Evolutionary conservation across 2,329 filamentous ascomycete genomes (phyloP).

Genomic region (Penicillium sp.): DNA sequence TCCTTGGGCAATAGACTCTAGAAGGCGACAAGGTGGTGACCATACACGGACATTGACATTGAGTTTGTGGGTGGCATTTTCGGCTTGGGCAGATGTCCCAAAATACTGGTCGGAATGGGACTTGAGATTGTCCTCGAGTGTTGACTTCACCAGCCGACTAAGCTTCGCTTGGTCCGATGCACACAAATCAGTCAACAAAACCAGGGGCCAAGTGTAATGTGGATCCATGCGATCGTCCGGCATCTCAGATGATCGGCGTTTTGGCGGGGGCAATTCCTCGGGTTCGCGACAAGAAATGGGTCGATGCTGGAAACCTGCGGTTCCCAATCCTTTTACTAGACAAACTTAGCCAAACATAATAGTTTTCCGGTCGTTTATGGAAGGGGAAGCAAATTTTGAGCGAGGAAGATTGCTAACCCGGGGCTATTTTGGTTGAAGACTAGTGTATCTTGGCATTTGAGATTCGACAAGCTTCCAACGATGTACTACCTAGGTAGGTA

Average conservation of each 20-base stretch:
- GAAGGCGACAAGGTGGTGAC: background rate
- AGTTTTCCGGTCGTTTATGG: background rate
- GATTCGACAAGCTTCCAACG: background rate
- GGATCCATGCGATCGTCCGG: background rate
- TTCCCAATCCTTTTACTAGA: background rate
- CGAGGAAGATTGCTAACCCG: background rate
- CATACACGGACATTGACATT: background rate
- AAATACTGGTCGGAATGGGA: background rate
- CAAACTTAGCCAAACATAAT: background rate
- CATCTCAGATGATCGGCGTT: background rate
- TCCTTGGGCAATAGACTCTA: background rate
- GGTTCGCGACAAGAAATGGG: background rate
- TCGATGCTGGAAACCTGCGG: background rate
- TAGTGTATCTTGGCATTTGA: background rate
- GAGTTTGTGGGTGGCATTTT: background rate
- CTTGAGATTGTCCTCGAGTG: background rate
- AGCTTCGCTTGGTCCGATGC: background rate
- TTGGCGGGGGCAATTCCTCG: background rate
- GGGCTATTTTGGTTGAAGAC: background rate
- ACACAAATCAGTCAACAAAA: background rate
- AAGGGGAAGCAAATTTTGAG: background rate
- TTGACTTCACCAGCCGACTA: background rate
- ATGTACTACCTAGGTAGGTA: no score
- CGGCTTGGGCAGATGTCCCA: background rate
- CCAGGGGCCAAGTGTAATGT: background rate